A percentile compares a stretch with the other conserved stretches of the same genome.
These are phyloP conservation scores for Hyaloscypha finlandica DNA, from an alignment of 495 filamentous ascomycete species.

Conservation along the genomic window DNA sequence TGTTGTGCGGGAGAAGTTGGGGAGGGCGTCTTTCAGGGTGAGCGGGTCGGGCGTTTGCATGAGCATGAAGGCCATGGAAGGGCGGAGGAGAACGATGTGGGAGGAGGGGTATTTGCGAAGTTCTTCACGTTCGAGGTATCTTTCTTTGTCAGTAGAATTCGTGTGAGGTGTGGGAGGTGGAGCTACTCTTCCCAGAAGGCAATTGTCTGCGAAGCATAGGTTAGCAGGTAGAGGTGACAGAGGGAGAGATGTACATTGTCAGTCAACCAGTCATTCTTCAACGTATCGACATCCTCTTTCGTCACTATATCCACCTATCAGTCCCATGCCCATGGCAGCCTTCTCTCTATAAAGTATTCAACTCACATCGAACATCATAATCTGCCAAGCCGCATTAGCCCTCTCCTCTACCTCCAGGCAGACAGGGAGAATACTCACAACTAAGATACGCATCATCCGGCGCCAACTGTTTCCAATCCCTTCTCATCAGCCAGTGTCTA, in stretches of 20 bases:
- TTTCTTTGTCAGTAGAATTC: slow-evolving; percentile 34
- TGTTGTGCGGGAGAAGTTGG: slow-evolving; percentile 76
- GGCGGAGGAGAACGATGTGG: slow-evolving; percentile 87
- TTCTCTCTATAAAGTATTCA: background rate
- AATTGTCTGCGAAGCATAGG: slow-evolving; percentile 60
- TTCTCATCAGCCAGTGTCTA: slow-evolving; percentile 19
- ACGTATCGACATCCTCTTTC: slow-evolving; percentile 79
- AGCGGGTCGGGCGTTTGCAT: slow-evolving; percentile 78
- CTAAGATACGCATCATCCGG: slow-evolving; percentile 37
- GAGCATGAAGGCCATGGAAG: slow-evolving; percentile 91
- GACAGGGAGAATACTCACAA: slow-evolving; percentile 28
- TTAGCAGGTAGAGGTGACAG: slow-evolving; percentile 20
- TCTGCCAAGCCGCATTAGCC: slow-evolving; percentile 22
- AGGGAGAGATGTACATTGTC: slow-evolving; percentile 72
- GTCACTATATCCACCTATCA: slow-evolving; percentile 55
- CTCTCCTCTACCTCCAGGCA: background rate
- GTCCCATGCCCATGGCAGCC: background rate
- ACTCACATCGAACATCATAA: slow-evolving; percentile 36
- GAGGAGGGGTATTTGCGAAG: slow-evolving; percentile 73
- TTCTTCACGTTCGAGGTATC: slow-evolving; percentile 88
- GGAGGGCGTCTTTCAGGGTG: slow-evolving; percentile 71
- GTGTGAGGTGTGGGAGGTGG: background rate
- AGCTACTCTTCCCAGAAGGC: slow-evolving; percentile 96
- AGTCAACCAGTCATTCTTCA: slow-evolving; percentile 96
- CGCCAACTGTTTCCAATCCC: slow-evolving; percentile 28